Evolutionary conservation across 139 green algal genomes (phyloP).

Genomic region (Chlorella sp.): DNA sequence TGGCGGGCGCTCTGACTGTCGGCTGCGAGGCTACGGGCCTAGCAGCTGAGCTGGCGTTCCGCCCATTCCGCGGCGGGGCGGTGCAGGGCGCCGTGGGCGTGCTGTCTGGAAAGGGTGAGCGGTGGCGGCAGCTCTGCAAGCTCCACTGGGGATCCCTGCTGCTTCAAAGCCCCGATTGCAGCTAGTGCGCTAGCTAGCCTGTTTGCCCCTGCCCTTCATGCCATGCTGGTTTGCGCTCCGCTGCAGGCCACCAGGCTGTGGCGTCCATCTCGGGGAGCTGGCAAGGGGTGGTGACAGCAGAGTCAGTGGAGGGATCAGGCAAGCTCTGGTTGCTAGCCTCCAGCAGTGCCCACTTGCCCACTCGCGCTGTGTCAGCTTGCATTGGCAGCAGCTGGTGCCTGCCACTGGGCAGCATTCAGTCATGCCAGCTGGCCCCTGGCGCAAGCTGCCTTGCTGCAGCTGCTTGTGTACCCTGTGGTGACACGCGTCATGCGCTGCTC

Average conservation of each 20-base stretch:
- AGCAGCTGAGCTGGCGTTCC: background rate
- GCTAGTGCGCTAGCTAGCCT: background rate
- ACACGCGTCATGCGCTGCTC: no score
- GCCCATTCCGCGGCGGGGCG: background rate
- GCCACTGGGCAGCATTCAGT: no score
- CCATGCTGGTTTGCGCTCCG: no score
- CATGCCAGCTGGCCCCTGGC: no score
- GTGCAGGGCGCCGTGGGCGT: slow-evolving; percentile 6
- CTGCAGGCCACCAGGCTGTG: slow-evolving; percentile 13
- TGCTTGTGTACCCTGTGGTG: no score
- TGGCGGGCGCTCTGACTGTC: background rate
- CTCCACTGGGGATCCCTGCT: no score
- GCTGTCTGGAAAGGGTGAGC: slow-evolving; percentile 17
- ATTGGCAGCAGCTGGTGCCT: no score
- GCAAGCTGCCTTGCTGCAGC: no score
- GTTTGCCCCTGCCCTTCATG: background rate
- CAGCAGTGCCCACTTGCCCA: no score
- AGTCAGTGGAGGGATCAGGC: slow-evolving; percentile 18
- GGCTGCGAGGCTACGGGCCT: slow-evolving; percentile 25
- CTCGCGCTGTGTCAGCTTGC: no score
- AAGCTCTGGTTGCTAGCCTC: no score
- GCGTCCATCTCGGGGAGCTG: slow-evolving; percentile 21
- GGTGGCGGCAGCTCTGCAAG: background rate
- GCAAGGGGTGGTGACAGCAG: slow-evolving; percentile 4
- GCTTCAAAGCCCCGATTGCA: no score